phyloP scores from a whole-genome alignment of 1,284 basidiomycete genomes.

The Phlebopus sp. region DNA sequence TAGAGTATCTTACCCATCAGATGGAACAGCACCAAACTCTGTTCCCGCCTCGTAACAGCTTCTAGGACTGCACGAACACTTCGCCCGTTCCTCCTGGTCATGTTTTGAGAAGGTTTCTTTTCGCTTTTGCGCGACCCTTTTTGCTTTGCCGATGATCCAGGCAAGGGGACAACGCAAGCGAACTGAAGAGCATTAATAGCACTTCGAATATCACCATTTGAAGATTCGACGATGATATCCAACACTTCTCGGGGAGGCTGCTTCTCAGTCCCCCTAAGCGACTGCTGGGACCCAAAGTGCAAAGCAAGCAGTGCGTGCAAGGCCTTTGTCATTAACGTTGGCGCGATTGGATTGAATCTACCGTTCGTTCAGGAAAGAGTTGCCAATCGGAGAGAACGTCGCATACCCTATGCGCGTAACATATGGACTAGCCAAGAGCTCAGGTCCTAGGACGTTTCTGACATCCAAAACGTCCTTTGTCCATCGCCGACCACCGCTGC shows the following conservation, averaged over 20 bases:
- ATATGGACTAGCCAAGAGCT: constrained; percentile 58
- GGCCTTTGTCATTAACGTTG: constrained; percentile 80
- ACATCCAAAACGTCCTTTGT: constrained; percentile 63
- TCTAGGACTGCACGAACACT: constrained; percentile 49
- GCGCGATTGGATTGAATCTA: constrained; percentile 90
- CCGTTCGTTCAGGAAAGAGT: neutral
- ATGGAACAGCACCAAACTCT: constrained; percentile 88
- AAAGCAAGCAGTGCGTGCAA: constrained; percentile 61
- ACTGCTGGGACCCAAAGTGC: constrained; percentile 37
- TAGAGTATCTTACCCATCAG: constrained; percentile 91
- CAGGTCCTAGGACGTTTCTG: constrained; percentile 61
- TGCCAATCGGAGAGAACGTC: neutral
- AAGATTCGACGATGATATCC: constrained; percentile 73
- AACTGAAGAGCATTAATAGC: constrained; percentile 94
- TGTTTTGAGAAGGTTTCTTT: constrained; percentile 4
- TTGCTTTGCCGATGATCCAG: constrained; percentile 14
- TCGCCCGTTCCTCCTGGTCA: constrained; percentile 4
- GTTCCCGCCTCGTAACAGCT: constrained; percentile 77
- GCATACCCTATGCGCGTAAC: constrained; percentile 74
- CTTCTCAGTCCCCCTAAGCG: constrained; percentile 12
- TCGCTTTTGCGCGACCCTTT: constrained; percentile 30
- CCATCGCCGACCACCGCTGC: constrained; percentile 38
- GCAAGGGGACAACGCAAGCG: constrained; percentile 48
- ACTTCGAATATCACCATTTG: constrained; percentile 89
- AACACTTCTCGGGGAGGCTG: constrained; percentile 63